phyloP scores from a whole-genome alignment of 805 yeast genomes.

The Yamadazyma paraphyllophila region DNA sequence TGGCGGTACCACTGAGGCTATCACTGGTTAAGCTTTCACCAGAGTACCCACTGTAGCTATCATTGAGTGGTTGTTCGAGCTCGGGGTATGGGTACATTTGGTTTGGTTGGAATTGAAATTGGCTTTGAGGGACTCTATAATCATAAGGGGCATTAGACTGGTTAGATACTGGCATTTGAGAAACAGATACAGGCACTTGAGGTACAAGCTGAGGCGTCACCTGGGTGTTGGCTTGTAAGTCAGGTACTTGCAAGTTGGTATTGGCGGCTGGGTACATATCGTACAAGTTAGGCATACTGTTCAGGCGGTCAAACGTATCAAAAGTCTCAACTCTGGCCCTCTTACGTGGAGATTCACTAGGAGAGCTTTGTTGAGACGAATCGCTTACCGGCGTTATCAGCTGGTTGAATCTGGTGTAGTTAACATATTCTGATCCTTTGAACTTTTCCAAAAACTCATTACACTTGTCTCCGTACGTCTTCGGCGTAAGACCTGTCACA shows the following conservation, averaged over 20 bases:
- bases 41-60: background rate
- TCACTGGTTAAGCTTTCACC: background rate
- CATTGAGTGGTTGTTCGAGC: background rate
- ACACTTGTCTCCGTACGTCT: conserved; percentile 84
- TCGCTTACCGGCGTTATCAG: conserved; percentile 12
- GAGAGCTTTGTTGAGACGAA: background rate
- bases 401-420: conserved; percentile 14
- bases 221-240: background rate
- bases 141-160: background rate
- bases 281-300: conserved; percentile 7
- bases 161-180: background rate
- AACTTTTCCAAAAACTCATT: conserved; percentile 52
- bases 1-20: conserved; percentile 1
- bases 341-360: conserved; percentile 5
- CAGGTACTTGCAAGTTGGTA: background rate
- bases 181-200: background rate
- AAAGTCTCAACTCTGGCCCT: conserved; percentile 1
- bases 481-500: conserved; percentile 84
- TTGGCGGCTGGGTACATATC: background rate
- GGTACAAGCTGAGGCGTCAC: background rate
- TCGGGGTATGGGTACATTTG: background rate
- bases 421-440: conserved; percentile 20
- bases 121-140: background rate
- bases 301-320: background rate
- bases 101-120: conserved; percentile 2